Evolutionary conservation across 1,284 basidiomycete species (phyloP), one percentile per base, ranked within the genome.

Genomic region (Prillingera fragicola): DNA sequence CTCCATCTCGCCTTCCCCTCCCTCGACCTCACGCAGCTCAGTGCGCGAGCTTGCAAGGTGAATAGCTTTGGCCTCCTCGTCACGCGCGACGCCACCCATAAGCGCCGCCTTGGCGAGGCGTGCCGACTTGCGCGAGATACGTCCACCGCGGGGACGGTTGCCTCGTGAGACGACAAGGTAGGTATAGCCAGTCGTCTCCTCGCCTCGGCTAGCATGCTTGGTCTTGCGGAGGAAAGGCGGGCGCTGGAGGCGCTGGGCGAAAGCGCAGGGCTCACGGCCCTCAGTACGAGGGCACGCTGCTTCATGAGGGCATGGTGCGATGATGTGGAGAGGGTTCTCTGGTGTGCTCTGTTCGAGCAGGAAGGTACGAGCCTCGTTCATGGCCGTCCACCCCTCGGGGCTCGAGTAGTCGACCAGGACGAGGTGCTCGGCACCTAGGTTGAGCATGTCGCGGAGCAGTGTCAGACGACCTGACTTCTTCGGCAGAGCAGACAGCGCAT

Each of bases 81-180:
- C 67, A 25, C 48, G 52, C 2, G 60, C 69, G 5, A 69, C 62
- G 1, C 55, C 58, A 2, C 64, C 65, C 14, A 60, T 40, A n/a
- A 57, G 45, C 34, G 2, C 21, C 38, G 3, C 23, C 31, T 3
- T 31, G 36, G 3, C 15, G 7, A 3, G 34, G n/a, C 31, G 13
- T 25, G 27, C 28, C 7, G 26, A 27, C 0, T n/a, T n/a, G n/a
- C n/a, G n/a, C n/a, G n/a, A n/a, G n/a, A n/a, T n/a, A n/a, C n/a
- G n/a, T n/a, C n/a, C n/a, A n/a, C n/a, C n/a, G n/a, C n/a, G n/a
- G n/a, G 77, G 91, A 41, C 92, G 77, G 19, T 72, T 52, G 1
- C 92, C 94, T 29, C 89, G 78, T 24, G 82, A 81, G 41, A 99
- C 78, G 22, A 92, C 84, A 29, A 97, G 81, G 65, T 98, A 99